phyloP scores from a whole-genome alignment of 2,329 filamentous ascomycete species.

The Colletotrichum australisinense region DNA sequence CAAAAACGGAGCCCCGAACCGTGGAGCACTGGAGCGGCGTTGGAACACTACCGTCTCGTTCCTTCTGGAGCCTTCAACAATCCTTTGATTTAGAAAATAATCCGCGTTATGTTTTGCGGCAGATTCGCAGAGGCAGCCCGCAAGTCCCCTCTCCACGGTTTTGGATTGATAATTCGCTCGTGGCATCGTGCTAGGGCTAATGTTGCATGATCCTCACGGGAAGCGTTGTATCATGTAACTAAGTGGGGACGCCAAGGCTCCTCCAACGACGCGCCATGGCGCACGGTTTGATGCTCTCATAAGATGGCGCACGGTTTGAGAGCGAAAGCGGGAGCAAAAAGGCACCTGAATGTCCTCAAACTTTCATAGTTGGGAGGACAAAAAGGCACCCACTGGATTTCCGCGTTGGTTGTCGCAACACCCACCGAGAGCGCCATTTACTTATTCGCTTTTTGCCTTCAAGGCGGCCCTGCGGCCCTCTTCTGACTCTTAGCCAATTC shows the following conservation, averaged over 20 bases:
- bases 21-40: not conserved
- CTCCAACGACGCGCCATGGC: not conserved
- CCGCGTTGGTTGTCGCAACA: slow-evolving; percentile 1
- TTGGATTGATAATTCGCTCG: not conserved
- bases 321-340: too few relatives aligned
- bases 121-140: not conserved
- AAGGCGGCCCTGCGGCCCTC: not conserved
- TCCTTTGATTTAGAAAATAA: slow-evolving; percentile 16
- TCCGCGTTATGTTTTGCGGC: not conserved
- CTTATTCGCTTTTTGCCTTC: not conserved
- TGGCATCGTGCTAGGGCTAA: not conserved
- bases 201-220: slow-evolving; percentile 7
- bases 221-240: not conserved
- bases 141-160: not conserved
- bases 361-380: too few relatives aligned
- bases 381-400: too few relatives aligned
- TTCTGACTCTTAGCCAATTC: not conserved
- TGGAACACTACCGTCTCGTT: slow-evolving; percentile 1
- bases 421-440: too few relatives aligned
- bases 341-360: slow-evolving; percentile 19
- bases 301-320: slow-evolving; percentile 6
- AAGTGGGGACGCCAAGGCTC: not conserved
- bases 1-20: slow-evolving; percentile 8
- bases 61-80: slow-evolving; percentile 1
- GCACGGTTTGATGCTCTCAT: slow-evolving; percentile 10